Base-by-base conservation (phyloP, 164 flowering plant species). In the Euptelea pleiosperma region DNA sequence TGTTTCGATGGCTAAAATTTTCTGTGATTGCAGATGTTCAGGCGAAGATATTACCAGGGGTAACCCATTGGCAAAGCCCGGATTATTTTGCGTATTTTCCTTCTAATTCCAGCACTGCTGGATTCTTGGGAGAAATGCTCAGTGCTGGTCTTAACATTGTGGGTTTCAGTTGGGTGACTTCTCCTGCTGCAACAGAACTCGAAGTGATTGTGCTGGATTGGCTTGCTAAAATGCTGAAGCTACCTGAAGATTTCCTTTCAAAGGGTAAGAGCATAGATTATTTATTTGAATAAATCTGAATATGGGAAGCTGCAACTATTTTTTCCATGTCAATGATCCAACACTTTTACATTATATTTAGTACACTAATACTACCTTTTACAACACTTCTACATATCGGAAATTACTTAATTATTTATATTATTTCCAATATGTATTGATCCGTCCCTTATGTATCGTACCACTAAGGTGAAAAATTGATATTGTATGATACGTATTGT, bases 61-160 rank as follows among this genome's bases (percentile, higher is more conserved):
- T 89, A 8, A 89, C 98, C 14, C 98, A 92, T 72, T 92, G 98
- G 98, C 98, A 92, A 55, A 89, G 98, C 72, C 95, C 96, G n/a
- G 77, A 80, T 57, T 89, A 67, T 70, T 92, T 89, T 76, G 96
- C 95, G 7, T 92, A 89, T 76, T 92, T 72, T 73, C 95, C 98
- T 54, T 81, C 95, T 31, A 89, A 92, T 61, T 84, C 96, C 64
- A 89, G 96, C 63, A 74, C 75, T 26, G 96, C 94, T 19, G 96
- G 96, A 29, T 87, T 89, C 67, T 62, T 89, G n/a, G 96, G 96
- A 36, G 98, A 92, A 77, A 92, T 92, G 98, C 86, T 92, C 25
- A 89, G 98, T 77, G 91, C 87, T 52, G 96, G 82, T 24, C 55
- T 92, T 25, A 87, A 84, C 67, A 84, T 92, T 55, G 96, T 92